phyloP scores from a whole-genome alignment of 805 yeast species.

The Diddensiella santjacobensis region DNA sequence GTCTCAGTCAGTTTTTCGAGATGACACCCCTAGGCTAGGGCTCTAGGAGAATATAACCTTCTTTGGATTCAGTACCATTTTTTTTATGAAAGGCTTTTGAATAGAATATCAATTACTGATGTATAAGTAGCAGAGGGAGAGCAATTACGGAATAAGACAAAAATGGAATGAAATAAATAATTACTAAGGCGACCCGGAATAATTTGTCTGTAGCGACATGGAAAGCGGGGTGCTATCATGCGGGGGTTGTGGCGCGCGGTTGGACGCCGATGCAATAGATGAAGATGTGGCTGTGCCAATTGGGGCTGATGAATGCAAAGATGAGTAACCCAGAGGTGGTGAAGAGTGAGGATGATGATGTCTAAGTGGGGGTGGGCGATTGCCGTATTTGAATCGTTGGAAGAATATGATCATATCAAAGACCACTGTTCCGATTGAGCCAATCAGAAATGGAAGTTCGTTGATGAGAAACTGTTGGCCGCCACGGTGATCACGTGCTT shows the following conservation, averaged over 20 bases:
- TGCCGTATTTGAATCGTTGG: constrained; percentile 29
- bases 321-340: not conserved
- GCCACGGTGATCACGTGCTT: constrained; percentile 35
- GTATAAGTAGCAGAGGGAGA: too few species aligned
- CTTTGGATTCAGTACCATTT: too few species aligned
- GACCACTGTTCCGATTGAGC: constrained; percentile 78
- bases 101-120: too few species aligned
- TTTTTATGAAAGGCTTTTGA: too few species aligned
- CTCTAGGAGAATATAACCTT: too few species aligned
- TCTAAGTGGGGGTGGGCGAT: constrained; percentile 11
- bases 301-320: constrained; percentile 6
- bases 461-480: constrained; percentile 50
- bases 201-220: constrained; percentile 7
- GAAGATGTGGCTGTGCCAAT: not conserved
- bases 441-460: constrained; percentile 78
- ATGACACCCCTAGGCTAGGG: too few species aligned
- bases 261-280: not conserved
- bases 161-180: not conserved
- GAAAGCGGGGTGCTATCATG: constrained; percentile 7
- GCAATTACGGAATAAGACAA: not conserved
- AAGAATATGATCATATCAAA: constrained; percentile 57
- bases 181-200: constrained; percentile 2
- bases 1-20: too few species aligned
- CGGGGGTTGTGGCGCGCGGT: not conserved
- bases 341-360: constrained; percentile 2